phyloP scores from a whole-genome alignment of 2,329 filamentous ascomycete species.

The Alternaria arborescens region DNA sequence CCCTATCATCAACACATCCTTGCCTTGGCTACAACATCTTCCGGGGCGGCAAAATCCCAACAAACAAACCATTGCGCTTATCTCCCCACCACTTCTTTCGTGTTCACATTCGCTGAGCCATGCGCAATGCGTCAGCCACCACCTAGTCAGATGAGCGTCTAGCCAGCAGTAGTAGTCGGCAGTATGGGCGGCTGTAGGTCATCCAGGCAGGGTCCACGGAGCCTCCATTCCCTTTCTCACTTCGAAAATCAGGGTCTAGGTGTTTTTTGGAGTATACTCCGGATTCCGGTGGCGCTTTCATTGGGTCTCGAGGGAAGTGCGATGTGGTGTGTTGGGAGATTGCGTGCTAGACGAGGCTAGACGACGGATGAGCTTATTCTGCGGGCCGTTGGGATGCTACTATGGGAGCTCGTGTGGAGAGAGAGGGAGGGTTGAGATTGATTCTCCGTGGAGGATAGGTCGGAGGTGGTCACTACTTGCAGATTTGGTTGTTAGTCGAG shows the following conservation, averaged over 20 bases:
- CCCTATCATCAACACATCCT: conserved; percentile 4
- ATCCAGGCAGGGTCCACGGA: conserved; percentile 12
- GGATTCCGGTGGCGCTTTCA: conserved; percentile 4
- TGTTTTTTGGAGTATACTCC: conserved; percentile 13
- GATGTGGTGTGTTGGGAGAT: conserved; percentile 17
- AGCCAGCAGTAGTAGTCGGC: not conserved
- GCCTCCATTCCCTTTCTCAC: not conserved
- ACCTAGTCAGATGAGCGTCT: conserved; percentile 2
- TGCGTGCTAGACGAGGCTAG: conserved; percentile 13
- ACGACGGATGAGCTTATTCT: conserved; percentile 22
- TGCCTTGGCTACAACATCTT: conserved; percentile 7
- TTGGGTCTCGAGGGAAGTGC: not conserved
- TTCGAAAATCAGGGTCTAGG: not conserved
- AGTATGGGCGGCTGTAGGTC: conserved; percentile 6
- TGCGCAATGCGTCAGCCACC: conserved; percentile 7
- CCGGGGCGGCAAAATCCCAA: conserved; percentile 24
- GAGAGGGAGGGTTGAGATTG: conserved; percentile 7
- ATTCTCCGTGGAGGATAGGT: conserved; percentile 2
- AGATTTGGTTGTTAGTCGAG: not conserved
- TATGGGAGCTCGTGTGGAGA: conserved; percentile 7
- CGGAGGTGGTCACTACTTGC: not conserved
- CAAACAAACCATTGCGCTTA: conserved; percentile 12
- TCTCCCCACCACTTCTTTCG: conserved; percentile 11
- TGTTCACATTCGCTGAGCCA: not conserved
- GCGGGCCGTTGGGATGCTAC: conserved; percentile 20